These are phyloP conservation scores for Saussurea involucrata DNA, from an alignment of 129 eudicot species.

Conservation along the genomic window DNA sequence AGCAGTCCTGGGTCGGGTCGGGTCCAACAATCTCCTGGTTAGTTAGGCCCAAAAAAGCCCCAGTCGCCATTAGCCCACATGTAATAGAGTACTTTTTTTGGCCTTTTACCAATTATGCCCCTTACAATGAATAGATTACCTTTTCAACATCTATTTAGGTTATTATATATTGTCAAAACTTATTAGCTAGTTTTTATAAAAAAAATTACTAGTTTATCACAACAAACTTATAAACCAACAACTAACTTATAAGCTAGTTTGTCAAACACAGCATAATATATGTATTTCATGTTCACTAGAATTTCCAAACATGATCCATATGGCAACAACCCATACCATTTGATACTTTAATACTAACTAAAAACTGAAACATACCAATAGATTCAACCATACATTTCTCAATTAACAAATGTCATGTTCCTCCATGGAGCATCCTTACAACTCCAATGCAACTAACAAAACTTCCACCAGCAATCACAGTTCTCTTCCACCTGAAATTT, in stretches of 20 bases:
- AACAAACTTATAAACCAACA: not conserved
- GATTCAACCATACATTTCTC: not conserved
- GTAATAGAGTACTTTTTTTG: not conserved
- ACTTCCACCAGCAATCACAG: not conserved
- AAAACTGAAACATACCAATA: not conserved
- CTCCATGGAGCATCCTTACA: not conserved
- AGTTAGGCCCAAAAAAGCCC: not conserved
- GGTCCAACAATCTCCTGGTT: not conserved
- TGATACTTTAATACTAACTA: not conserved
- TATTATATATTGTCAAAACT: not conserved
- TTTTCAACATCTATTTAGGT: not conserved
- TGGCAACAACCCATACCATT: not conserved
- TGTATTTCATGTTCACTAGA: not conserved
- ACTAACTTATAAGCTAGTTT: not conserved
- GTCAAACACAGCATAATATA: not conserved
- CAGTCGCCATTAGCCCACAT: not conserved
- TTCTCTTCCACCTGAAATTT: constrained; percentile 3
- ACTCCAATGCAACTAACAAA: not conserved
- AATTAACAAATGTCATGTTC: not conserved
- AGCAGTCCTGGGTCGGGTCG: no score
- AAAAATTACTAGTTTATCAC: not conserved
- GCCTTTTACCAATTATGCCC: not conserved
- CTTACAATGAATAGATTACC: not conserved
- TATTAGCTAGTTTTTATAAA: no score
- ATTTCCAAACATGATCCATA: not conserved